Percentiles rank a stretch among this genome's conserved stretches.
Evolutionary conservation across 192 early-diverging fungal species (phyloP).

Genomic region (Diversispora eburnea): DNA sequence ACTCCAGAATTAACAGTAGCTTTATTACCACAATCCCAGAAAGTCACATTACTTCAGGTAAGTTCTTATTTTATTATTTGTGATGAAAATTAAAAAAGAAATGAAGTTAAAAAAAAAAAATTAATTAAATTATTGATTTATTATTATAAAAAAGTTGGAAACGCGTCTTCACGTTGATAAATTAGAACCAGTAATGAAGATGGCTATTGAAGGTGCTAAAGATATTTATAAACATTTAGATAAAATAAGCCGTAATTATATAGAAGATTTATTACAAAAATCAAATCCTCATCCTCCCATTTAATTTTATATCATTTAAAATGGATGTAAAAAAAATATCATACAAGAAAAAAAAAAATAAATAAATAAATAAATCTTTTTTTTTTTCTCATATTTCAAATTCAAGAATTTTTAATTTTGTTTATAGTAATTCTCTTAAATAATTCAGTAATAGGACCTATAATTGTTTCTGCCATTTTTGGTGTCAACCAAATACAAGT

Average conservation of each 20-base stretch:
- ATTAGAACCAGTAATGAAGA: constrained; percentile 55
- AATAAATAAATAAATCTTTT: no score
- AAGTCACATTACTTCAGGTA: constrained; percentile 76
- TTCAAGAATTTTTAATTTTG: no score
- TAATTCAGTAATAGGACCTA: constrained; percentile 43
- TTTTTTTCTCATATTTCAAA: no score
- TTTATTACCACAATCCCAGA: constrained; percentile 74
- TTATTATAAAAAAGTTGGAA: constrained; percentile 62
- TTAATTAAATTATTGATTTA: background rate
- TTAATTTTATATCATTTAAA: no score
- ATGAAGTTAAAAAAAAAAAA: background rate
- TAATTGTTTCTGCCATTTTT: constrained; percentile 46
- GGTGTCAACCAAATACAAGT: constrained; percentile 56
- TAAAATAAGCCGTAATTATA: constrained; percentile 51
- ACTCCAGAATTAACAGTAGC: constrained; percentile 88
- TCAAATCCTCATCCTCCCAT: background rate
- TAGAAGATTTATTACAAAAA: constrained; percentile 44
- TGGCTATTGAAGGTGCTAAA: constrained; percentile 71
- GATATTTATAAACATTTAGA: constrained; percentile 62
- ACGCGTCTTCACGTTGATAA: constrained; percentile 81
- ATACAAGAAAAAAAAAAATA: no score
- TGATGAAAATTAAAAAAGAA: no score
- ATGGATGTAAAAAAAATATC: background rate
- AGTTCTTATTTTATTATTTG: background rate
- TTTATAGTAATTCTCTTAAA: constrained; percentile 28